A percentile compares a stretch with the other conserved stretches of the same genome.
phyloP scores from a whole-genome alignment of 1,139 yeast genomes.

The Protomyces macrosporus region DNA sequence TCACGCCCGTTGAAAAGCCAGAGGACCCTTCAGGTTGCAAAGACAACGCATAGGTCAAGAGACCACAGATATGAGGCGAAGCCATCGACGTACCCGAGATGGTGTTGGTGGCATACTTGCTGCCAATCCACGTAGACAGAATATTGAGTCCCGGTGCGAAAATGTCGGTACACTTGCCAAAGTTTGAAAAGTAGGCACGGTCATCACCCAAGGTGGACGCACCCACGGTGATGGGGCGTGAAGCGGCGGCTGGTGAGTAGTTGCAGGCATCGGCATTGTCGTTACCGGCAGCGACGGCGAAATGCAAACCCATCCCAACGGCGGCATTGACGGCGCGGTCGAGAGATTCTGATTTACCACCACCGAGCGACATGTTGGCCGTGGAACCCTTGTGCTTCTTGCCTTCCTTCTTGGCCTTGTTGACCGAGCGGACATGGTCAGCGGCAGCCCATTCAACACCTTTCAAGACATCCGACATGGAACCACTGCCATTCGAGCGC shows the following conservation, averaged over 20 bases:
- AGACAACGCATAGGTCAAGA: constrained; percentile 75
- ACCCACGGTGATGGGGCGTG: constrained; percentile 58
- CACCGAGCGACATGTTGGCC: constrained; percentile 62
- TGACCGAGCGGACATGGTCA: constrained; percentile 39
- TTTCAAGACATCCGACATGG: constrained; percentile 48
- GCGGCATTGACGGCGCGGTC: constrained; percentile 57
- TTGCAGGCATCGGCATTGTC: constrained; percentile 60
- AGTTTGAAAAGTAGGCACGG: constrained; percentile 58
- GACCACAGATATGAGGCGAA: constrained; percentile 92
- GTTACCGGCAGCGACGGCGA: constrained; percentile 65
- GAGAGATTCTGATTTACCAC: constrained; percentile 52
- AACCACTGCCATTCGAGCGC: constrained; percentile 48
- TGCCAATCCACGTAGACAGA: constrained; percentile 67
- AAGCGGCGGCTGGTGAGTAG: constrained; percentile 58
- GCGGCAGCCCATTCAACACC: constrained; percentile 46
- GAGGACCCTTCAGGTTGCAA: constrained; percentile 83
- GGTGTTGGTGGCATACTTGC: constrained; percentile 75
- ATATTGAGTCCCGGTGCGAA: constrained; percentile 58
- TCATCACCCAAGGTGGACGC: constrained; percentile 50
- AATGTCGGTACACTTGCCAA: constrained; percentile 59
- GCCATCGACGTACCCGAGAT: constrained; percentile 99
- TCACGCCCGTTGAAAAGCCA: constrained; percentile 56
- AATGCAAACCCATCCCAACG: constrained; percentile 54
- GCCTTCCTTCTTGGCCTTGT: constrained; percentile 40
- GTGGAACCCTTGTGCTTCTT: constrained; percentile 44